Evolutionary conservation across 2,329 filamentous ascomycete genomes (phyloP).

Genomic region (Xylariaceae sp.): DNA sequence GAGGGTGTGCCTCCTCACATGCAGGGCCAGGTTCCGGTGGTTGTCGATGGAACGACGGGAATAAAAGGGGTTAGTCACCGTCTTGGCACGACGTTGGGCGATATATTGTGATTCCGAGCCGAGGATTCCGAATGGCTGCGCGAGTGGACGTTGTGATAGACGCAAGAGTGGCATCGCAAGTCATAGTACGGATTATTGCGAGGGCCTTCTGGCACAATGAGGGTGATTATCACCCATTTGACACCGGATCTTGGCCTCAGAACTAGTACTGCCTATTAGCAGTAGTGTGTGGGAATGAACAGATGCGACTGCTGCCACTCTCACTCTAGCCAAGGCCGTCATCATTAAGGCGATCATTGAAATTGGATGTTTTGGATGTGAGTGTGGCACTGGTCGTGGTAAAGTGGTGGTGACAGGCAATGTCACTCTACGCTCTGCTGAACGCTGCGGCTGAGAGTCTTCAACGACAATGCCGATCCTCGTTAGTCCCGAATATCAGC

Average conservation of each 20-base stretch:
- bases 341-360: background rate
- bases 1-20: constrained; percentile 18
- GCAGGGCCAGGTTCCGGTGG: constrained; percentile 11
- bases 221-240: no score
- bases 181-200: background rate
- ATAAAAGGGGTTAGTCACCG: constrained; percentile 10
- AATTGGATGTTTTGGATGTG: background rate
- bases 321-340: background rate
- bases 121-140: background rate
- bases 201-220: no score
- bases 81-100: constrained; percentile 12
- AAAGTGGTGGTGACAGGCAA: background rate
- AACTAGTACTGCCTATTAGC: background rate
- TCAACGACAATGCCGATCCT: background rate
- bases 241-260: background rate
- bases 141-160: background rate
- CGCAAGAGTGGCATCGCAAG: background rate
- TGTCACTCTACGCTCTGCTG: background rate
- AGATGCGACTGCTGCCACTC: background rate
- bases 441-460: background rate
- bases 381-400: background rate
- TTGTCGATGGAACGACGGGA: constrained; percentile 5
- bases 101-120: constrained; percentile 6
- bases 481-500: background rate
- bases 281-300: background rate